Evolutionary conservation across 2,329 filamentous ascomycete species (phyloP), one percentile per base, ranked within the genome.

Genomic region (Aspergillus sp.): DNA sequence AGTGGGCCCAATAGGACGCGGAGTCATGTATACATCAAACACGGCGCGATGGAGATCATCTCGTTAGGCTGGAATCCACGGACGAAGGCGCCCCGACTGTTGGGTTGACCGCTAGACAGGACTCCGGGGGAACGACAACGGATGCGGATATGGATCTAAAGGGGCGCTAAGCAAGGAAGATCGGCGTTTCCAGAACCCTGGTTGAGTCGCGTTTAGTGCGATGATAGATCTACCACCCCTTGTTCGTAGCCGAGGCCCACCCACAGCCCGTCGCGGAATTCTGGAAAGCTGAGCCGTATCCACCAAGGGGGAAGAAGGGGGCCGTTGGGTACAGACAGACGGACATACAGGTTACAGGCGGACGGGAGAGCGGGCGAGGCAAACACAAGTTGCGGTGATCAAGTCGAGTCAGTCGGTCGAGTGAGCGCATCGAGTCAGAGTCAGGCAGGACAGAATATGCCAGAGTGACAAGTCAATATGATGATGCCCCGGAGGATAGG

Each of bases 191-290:
- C 52, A 45, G 48, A 42, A 33, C 48, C 37, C 54, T 52, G 53
- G 48, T 45, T 51, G 53, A 55, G 51, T 53, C 48, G 33, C 36
- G 46, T 37, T 49, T 49, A 49, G 48, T 49, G 45, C 55, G 53
- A 55, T 57, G 54, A 57, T 57, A 57, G 54, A 57, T 57, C 53
- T 55, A 45, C 40, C 34, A 40, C 35, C 25, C 34, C 24, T 20
- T 30, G 32, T 30, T 30, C 36, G 32, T 42, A 33, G 42, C 42
- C 39, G 40, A 30, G 41, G 22, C 32, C 33, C 33, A 36, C 36
- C 29, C 32, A 36, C 39, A 19, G 25, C n/a, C n/a, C n/a, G n/a
- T n/a, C n/a, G 26, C 27, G 32, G 35, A 27, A 33, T 36, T 36
- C 39, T 39, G 31, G 35, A 35, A 39, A 39, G 24, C 28, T 24